Conservation (phyloP, 106 monocot genomes). For the Dendrobium catenatum region DNA sequence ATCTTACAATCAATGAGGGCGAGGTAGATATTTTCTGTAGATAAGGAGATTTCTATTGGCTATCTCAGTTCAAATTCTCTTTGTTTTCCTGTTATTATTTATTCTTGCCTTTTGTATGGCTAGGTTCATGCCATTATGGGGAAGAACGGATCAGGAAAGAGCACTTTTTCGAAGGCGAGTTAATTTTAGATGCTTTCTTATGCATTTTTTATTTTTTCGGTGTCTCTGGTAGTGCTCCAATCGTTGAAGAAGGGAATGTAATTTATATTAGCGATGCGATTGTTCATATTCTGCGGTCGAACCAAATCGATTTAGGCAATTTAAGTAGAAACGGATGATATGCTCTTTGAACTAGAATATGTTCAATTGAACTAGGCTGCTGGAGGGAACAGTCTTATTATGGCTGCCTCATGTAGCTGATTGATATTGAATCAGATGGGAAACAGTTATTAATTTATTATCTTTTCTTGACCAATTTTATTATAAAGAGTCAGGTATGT, state of each 20-base stretch:
- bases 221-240: background rate
- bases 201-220: background rate
- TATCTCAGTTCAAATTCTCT: background rate
- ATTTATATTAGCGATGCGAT: background rate
- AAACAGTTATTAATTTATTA: background rate
- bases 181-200: background rate
- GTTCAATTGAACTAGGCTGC: background rate
- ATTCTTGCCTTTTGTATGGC: background rate
- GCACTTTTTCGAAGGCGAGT: slow-evolving; percentile 78
- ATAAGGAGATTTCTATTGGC: background rate
- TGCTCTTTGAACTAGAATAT: background rate
- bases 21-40: slow-evolving; percentile 37
- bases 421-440: background rate
- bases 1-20: slow-evolving; percentile 74
- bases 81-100: slow-evolving; percentile 4
- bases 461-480: background rate
- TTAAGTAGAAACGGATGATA: background rate
- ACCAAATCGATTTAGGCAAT: background rate
- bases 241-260: background rate
- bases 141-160: slow-evolving; percentile 95
- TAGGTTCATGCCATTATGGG: slow-evolving; percentile 97
- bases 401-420: background rate
- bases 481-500: background rate
- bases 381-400: background rate
- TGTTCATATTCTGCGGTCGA: background rate